Percentiles rank a stretch among this genome's conserved stretches.
Evolutionary conservation across 2,329 filamentous ascomycete genomes (phyloP).

Genomic region (Phoma sp.): DNA sequence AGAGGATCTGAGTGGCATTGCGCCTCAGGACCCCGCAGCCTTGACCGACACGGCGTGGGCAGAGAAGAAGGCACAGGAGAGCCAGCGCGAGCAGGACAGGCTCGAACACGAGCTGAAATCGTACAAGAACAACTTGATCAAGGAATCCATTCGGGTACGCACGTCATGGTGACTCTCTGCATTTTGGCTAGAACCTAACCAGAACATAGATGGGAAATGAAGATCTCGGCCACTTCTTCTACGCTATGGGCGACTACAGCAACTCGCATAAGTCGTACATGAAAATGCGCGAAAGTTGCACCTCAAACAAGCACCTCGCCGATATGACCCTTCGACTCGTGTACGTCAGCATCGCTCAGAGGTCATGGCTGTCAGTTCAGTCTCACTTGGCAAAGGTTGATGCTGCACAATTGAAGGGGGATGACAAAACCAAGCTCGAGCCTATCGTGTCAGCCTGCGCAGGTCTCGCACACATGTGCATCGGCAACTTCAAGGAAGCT

Average conservation of each 20-base stretch:
- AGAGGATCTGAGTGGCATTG: slow-evolving; percentile 66
- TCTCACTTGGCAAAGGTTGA: slow-evolving; percentile 65
- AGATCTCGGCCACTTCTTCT: slow-evolving; percentile 84
- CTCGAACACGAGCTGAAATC: slow-evolving; percentile 85
- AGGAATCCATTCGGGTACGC: slow-evolving; percentile 87
- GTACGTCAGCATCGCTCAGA: slow-evolving; percentile 74
- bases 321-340: slow-evolving; percentile 83
- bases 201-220: slow-evolving; percentile 85
- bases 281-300: slow-evolving; percentile 90
- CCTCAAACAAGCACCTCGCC: slow-evolving; percentile 79
- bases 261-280: slow-evolving; percentile 78
- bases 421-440: slow-evolving; percentile 63
- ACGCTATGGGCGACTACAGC: slow-evolving; percentile 74
- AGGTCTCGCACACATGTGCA: slow-evolving; percentile 66
- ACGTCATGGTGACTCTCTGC: background rate
- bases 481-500: slow-evolving; percentile 67
- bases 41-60: slow-evolving; percentile 75
- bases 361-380: slow-evolving; percentile 75
- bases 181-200: slow-evolving; percentile 6
- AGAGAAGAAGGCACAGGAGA: slow-evolving; percentile 68
- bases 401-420: slow-evolving; percentile 59
- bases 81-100: slow-evolving; percentile 73
- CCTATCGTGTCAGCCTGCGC: slow-evolving; percentile 70
- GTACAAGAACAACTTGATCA: slow-evolving; percentile 96
- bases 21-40: slow-evolving; percentile 72